Conservation (phyloP, 768 basidiomycete species). For the Asterophora lycoperdoides region DNA sequence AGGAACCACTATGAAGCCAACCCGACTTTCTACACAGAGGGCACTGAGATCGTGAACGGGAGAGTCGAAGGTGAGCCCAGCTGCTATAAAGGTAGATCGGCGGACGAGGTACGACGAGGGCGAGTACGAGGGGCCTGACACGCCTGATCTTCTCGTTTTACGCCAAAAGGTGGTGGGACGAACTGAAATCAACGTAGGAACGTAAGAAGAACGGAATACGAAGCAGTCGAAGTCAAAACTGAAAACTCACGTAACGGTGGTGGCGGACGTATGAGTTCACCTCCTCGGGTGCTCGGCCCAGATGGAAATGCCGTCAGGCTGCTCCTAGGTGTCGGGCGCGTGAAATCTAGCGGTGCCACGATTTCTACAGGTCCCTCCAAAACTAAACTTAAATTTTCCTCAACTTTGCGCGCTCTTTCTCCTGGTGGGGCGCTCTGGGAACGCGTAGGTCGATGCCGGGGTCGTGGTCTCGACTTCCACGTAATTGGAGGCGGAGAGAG, state of each 20-base stretch:
- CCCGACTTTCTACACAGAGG: slow-evolving; percentile 55
- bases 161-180: slow-evolving; percentile 85
- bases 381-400: slow-evolving; percentile 3
- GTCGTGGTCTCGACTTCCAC: slow-evolving; percentile 32
- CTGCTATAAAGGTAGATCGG: slow-evolving; percentile 74
- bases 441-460: slow-evolving; percentile 39
- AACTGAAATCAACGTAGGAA: slow-evolving; percentile 35
- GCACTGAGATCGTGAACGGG: slow-evolving; percentile 61
- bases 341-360: slow-evolving; percentile 10
- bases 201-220: background rate
- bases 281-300: slow-evolving; percentile 30
- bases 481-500: slow-evolving; percentile 49
- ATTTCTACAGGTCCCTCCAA: slow-evolving; percentile 11
- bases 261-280: slow-evolving; percentile 53
- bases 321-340: slow-evolving; percentile 20
- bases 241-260: slow-evolving; percentile 58
- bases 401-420: slow-evolving; percentile 16
- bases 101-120: slow-evolving; percentile 71
- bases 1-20: slow-evolving; percentile 41
- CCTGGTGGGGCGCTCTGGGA: slow-evolving; percentile 48
- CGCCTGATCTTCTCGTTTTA: slow-evolving; percentile 66
- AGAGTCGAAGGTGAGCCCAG: slow-evolving; percentile 62
- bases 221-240: background rate
- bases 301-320: slow-evolving; percentile 27
- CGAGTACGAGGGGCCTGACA: slow-evolving; percentile 66